Conservation (phyloP, 768 basidiomycete species). For the Rhizopogon sp. region DNA sequence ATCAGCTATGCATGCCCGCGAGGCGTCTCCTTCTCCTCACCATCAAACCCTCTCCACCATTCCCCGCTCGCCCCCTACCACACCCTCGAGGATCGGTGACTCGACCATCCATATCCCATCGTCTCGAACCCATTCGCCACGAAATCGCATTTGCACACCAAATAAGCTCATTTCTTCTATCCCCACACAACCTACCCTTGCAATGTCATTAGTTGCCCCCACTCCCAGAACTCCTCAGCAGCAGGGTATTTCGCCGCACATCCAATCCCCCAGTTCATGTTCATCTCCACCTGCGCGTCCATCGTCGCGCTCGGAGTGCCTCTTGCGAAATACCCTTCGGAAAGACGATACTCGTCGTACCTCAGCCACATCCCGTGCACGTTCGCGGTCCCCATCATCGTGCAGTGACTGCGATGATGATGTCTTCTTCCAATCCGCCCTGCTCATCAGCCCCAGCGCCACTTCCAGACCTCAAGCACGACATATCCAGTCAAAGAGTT, state of each 20-base stretch:
- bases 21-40: conserved; percentile 9
- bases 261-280: not conserved
- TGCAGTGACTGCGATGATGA: conserved; percentile 22
- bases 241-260: conserved; percentile 4
- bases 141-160: conserved; percentile 8
- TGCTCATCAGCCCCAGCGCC: conserved; percentile 21
- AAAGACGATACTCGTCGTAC: conserved; percentile 40
- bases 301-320: conserved; percentile 47
- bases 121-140: conserved; percentile 11
- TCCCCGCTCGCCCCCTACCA: not conserved
- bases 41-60: not conserved
- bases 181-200: conserved; percentile 26
- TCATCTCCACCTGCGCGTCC: conserved; percentile 31
- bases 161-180: conserved; percentile 5
- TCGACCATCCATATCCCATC: conserved; percentile 7
- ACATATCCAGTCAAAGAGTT: conserved; percentile 8
- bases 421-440: conserved; percentile 23
- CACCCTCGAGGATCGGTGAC: not conserved
- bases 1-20: not conserved
- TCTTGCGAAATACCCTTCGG: conserved; percentile 52
- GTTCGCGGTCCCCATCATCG: conserved; percentile 16
- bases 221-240: conserved; percentile 10
- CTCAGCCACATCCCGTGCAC: conserved; percentile 11
- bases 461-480: conserved; percentile 7
- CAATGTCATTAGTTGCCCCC: conserved; percentile 27